These are phyloP conservation scores for Sanghuangporus baumii DNA, from an alignment of 1,284 basidiomycete species.

Conservation along the genomic window DNA sequence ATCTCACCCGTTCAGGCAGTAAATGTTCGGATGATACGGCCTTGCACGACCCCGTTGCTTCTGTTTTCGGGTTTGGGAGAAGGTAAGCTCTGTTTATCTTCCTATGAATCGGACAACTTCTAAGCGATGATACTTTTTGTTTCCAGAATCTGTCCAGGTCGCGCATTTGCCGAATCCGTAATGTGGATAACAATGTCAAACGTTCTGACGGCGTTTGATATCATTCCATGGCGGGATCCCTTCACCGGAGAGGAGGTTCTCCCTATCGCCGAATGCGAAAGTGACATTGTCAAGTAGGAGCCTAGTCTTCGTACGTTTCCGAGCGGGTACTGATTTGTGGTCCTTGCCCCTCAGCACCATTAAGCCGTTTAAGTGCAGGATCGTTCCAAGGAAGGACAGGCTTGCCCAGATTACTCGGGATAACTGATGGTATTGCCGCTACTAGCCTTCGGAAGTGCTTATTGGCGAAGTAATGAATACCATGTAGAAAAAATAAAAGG, in stretches of 20 bases:
- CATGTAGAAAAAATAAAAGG: no score
- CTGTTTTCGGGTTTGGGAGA: slow-evolving; percentile 4
- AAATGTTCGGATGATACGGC: background rate
- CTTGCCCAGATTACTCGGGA: background rate
- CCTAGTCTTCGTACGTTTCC: background rate
- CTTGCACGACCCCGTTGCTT: background rate
- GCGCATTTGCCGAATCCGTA: slow-evolving; percentile 8
- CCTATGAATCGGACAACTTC: background rate
- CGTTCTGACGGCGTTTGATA: slow-evolving; percentile 6
- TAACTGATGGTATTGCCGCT: background rate
- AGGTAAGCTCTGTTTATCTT: background rate
- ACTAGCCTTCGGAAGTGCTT: background rate
- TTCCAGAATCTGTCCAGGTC: slow-evolving; percentile 13
- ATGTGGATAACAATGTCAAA: slow-evolving; percentile 9
- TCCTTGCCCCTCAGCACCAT: background rate
- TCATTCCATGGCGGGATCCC: background rate
- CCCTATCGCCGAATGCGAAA: background rate
- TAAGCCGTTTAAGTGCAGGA: slow-evolving; percentile 6
- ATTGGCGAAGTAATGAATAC: no score
- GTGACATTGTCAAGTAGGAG: background rate
- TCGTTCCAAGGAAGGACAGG: slow-evolving; percentile 6
- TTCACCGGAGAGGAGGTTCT: background rate
- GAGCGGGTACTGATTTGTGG: background rate
- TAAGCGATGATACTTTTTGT: background rate
- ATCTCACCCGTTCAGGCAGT: no score